A percentile compares a stretch with the other conserved stretches of the same genome.
phyloP scores from a whole-genome alignment of 257 asterid species.

The Salvia hispanica region DNA sequence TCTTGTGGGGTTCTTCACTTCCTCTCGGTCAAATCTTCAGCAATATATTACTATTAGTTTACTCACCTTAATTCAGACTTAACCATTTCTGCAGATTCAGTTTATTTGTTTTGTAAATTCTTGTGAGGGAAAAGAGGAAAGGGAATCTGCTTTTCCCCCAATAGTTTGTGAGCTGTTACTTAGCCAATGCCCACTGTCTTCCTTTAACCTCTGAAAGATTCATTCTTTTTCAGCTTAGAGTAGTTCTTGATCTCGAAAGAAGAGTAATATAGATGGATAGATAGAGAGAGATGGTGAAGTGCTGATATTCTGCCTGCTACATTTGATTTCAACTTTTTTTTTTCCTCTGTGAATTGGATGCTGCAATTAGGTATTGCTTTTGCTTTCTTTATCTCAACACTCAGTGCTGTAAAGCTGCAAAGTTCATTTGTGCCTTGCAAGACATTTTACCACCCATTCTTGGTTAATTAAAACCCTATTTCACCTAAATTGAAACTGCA shows the following conservation, averaged over 20 bases:
- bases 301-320: slow-evolving; percentile 37
- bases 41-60: slow-evolving; percentile 31
- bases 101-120: slow-evolving; percentile 18
- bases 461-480: slow-evolving; percentile 63
- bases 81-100: slow-evolving; percentile 22
- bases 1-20: slow-evolving; percentile 52
- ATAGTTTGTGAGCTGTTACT: slow-evolving; percentile 66
- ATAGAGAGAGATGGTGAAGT: slow-evolving; percentile 20
- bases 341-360: slow-evolving; percentile 44
- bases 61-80: slow-evolving; percentile 10
- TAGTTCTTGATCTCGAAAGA: slow-evolving; percentile 44
- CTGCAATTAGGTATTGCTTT: slow-evolving; percentile 64
- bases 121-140: slow-evolving; percentile 37
- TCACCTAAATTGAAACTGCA: slow-evolving; percentile 32
- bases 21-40: slow-evolving; percentile 46
- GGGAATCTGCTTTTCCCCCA: slow-evolving; percentile 86
- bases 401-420: slow-evolving; percentile 84
- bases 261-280: neutral
- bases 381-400: slow-evolving; percentile 46
- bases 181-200: slow-evolving; percentile 61
- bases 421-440: slow-evolving; percentile 81
- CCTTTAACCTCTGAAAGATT: slow-evolving; percentile 78
- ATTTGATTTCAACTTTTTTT: slow-evolving; percentile 48
- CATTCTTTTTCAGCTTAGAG: slow-evolving; percentile 46
- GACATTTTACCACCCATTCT: slow-evolving; percentile 46